Evolutionary conservation across 1,284 basidiomycete species (phyloP), one percentile per base, ranked within the genome.

Genomic region (Melanopsichium pennsylvanicum): DNA sequence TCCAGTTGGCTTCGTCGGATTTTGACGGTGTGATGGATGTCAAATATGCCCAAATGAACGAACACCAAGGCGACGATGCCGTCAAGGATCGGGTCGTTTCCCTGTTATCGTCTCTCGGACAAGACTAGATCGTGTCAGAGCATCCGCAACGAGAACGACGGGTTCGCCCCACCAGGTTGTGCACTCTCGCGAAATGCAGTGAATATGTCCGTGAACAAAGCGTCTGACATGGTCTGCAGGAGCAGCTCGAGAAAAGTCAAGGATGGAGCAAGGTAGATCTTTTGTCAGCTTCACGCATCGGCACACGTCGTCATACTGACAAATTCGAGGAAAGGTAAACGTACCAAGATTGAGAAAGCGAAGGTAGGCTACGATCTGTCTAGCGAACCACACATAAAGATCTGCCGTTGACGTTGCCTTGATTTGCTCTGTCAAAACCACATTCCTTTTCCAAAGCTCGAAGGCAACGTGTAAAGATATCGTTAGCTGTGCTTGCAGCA

Each of bases 331-430:
- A n/a, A n/a, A n/a, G n/a, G 26, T 15, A 22, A 21, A 48, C 49
- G 12, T 42, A 61, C 58, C 50, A 8, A 48, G 27, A 26, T 61
- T 52, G 37, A 61, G 26, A 21, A 61, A 61, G 31, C 34, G 50
- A 12, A 61, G 36, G 18, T 61, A 49, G 2, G 58, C 50, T 2
- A 44, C 19, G 18, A 54, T 45, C 37, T 61, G 58, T 13, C 22
- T 38, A 23, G 43, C 58, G 21, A 61, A 36, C 29, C 39, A 23
- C 23, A 15, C 38, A 22, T 37, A 41, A 16, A 38, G 50, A 15
- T 43, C 40, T 7, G 27, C 8, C 10, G 50, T 44, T 6, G 58
- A 49, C 19, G 35, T 27, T 23, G 41, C 23, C 3, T 26, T 19
- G 31, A 61, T 35, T 12, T 45, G 41, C 23, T 23, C 6, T 1